phyloP scores from a whole-genome alignment of 2,329 filamentous ascomycete species.

The Verticillium zaregamsianum region DNA sequence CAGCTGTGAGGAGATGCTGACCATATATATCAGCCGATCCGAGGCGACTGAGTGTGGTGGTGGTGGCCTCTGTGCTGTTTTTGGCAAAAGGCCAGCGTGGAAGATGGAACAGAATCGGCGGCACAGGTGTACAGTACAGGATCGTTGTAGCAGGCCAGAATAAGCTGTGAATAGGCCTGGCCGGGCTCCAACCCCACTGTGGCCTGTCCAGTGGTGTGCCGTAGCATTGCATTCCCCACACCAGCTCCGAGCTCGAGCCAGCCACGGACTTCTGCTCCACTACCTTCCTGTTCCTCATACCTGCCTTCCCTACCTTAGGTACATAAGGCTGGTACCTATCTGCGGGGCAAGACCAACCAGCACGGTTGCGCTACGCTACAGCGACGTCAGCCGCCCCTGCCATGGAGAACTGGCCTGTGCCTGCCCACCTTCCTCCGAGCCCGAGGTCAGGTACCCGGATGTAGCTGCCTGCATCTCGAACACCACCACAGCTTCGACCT shows the following conservation, averaged over 20 bases:
- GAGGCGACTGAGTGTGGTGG: not conserved
- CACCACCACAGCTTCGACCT: too few species aligned
- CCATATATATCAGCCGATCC: not conserved
- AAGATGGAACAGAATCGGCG: slow-evolving; percentile 15
- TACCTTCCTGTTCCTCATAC: too few species aligned
- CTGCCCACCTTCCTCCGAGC: too few species aligned
- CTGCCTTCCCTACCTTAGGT: too few species aligned
- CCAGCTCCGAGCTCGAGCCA: slow-evolving; percentile 14
- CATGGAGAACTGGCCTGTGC: too few species aligned
- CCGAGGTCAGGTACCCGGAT: too few species aligned
- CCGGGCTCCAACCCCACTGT: too few species aligned
- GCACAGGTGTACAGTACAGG: not conserved
- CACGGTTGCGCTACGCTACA: not conserved
- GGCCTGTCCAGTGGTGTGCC: slow-evolving; percentile 2
- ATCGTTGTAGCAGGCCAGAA: not conserved
- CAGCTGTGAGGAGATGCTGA: not conserved
- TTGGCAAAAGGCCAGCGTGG: slow-evolving; percentile 41
- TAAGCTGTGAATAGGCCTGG: not conserved
- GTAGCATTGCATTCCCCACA: slow-evolving; percentile 12
- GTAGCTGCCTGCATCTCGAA: too few species aligned
- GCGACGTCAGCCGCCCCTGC: too few species aligned
- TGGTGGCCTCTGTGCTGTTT: slow-evolving; percentile 19
- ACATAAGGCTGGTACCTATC: too few species aligned
- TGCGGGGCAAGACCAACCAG: too few species aligned
- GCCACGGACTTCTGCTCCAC: not conserved